Base-by-base conservation (phyloP, 2,329 filamentous ascomycete genomes). In the Aspergillus pseudonomiae region DNA sequence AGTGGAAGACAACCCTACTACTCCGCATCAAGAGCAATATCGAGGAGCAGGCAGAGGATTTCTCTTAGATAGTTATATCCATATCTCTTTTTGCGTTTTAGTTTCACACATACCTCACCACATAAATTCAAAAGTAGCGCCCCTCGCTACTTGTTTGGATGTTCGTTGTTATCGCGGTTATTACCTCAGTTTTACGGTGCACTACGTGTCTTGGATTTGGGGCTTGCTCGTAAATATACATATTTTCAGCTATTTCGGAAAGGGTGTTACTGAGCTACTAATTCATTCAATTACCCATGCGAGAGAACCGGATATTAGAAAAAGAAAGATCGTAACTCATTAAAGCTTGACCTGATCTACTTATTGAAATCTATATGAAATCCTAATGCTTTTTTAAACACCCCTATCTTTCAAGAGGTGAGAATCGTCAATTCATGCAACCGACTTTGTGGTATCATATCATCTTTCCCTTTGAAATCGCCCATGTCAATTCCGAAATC, bases 1-100 rank as follows among this genome's bases (percentile, higher is more conserved):
- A 94, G 83, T 98, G 94, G 94, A 97, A 97, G 90, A 97, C 92
- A 57, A 92, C 90, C 36, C 82, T 97, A 63, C 79, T 97, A 67
- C 81, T 96, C 74, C 87, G 89, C 70, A 86, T 97, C 73, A 97
- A 97, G 89, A 89, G 89, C 72, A 84, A 84, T 60, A 96, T 97
- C 71, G 90, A 94, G 80, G 85, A 88, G 74, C 82, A 84, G 67
- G 87, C 83, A 46, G 89, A 91, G 68, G 89, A 91, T 72, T 91
- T 91, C 72, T 89, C 89, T 66, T 91, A 79, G 75, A 72, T 65
- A 52, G 39, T 26, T 46, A 32, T 61, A 62, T 66, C 61, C 56
- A 39, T 52, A 39, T 59, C 7, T 41, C 39, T 41, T 46, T 53
- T 62, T 62, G 30, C 50, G 9, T 28, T 19, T 63, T 39, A 19